A percentile compares a stretch with the other conserved stretches of the same genome.
These are phyloP conservation scores for Nymphaea colorata DNA, from an alignment of 164 flowering plant genomes.

Conservation along the genomic window DNA sequence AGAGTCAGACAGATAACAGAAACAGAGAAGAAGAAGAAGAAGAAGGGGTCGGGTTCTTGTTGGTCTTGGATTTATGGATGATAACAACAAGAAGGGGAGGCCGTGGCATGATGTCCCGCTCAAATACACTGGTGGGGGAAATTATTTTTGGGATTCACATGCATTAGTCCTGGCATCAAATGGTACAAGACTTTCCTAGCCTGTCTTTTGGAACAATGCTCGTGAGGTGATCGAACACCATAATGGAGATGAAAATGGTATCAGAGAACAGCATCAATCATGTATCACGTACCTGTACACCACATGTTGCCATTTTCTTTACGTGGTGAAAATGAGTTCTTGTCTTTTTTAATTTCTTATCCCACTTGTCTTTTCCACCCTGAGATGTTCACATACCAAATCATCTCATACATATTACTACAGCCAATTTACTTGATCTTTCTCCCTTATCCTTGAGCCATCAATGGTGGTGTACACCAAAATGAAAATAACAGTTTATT, in stretches of 20 bases:
- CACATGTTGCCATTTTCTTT: neutral
- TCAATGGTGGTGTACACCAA: neutral
- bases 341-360: too few species aligned
- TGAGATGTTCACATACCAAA: neutral
- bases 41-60: neutral
- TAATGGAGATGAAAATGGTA: neutral
- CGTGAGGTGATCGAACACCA: neutral
- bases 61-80: neutral
- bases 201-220: neutral
- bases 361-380: neutral
- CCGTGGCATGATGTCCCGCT: neutral
- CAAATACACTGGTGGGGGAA: neutral
- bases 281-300: neutral
- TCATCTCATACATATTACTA: too few species aligned
- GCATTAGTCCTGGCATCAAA: neutral
- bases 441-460: neutral
- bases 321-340: neutral
- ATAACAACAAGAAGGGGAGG: neutral
- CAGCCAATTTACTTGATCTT: too few species aligned
- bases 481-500: too few species aligned
- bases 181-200: neutral
- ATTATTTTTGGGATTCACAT: neutral
- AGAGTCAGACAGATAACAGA: neutral
- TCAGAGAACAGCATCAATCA: neutral
- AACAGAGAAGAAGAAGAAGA: constrained; percentile 4